A percentile compares a stretch with the other conserved stretches of the same genome.
Conservation (phyloP, 352 stramenopile genomes). For the Globisporangium megalacanthum region DNA sequence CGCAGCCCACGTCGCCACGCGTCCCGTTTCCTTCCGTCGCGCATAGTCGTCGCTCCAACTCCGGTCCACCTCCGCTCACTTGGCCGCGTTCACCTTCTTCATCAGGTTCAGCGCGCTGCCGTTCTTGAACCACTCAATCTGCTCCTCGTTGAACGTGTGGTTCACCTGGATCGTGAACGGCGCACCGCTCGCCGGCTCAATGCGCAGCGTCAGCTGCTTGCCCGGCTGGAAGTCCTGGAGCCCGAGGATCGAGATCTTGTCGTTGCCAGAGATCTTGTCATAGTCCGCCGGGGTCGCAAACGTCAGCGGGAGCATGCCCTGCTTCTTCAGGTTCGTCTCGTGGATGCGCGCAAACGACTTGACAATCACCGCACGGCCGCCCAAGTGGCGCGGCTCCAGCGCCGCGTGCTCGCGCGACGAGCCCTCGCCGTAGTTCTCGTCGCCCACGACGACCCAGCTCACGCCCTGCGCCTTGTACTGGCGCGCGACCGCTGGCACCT, state of each 20-base stretch:
- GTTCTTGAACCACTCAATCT: conserved; percentile 95
- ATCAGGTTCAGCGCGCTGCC: conserved; percentile 93
- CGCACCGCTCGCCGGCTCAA: conserved; percentile 59
- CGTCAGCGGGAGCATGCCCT: conserved; percentile 91
- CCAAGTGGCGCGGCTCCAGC: conserved; percentile 89
- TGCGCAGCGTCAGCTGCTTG: conserved; percentile 82
- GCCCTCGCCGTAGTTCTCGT: conserved; percentile 94
- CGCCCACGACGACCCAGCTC: conserved; percentile 90
- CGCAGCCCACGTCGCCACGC: too few relatives aligned
- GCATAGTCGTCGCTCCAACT: background rate
- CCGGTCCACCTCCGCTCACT: conserved; percentile 5
- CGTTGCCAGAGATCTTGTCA: conserved; percentile 89
- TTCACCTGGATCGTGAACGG: conserved; percentile 89
- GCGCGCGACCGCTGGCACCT: conserved; percentile 85
- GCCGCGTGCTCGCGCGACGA: conserved; percentile 91
- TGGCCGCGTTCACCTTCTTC: conserved; percentile 84
- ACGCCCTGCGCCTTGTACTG: conserved; percentile 90
- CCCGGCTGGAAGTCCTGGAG: conserved; percentile 80
- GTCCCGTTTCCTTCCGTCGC: background rate
- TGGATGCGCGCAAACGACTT: conserved; percentile 94
- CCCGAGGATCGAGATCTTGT: conserved; percentile 90
- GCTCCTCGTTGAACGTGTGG: conserved; percentile 94
- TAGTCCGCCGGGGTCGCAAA: conserved; percentile 92
- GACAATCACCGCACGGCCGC: conserved; percentile 87
- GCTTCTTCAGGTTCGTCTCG: conserved; percentile 96